Base-by-base conservation (phyloP, 306 rosid genomes). In the Canavalia ensiformis region DNA sequence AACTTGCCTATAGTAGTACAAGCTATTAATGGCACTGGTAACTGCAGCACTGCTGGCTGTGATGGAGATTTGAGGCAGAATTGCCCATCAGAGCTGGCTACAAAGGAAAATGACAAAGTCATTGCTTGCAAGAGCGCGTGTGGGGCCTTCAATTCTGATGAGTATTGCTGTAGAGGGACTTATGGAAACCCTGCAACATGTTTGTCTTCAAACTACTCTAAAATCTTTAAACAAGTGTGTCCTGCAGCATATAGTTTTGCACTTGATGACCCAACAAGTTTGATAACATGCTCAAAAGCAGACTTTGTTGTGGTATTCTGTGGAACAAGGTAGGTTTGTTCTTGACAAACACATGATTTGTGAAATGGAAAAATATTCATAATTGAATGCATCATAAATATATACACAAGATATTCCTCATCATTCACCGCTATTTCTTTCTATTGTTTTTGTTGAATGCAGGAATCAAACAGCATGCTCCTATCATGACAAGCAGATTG, bases 391-490 rank as follows among this genome's bases (percentile, higher is more conserved):
- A 55, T 47, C 45, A 13, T 59, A 18, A 37, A 9, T 52, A 8
- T 3, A 18, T 56, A 9, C 8, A 46, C 11, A 56, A 35, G 0
- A 68, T 49, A n/a, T 56, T 59, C 56, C 65, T 50, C 12, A 12
- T 34, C 35, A 35, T 8, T 54, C 30, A 35, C 70, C 62, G 1
- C 56, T 77, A n/a, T 44, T 29, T 72, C 30, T 65, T 49, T 56
- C 42, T 52, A 3, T 59, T 78, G 10, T 68, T 78, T 28, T 66
- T 73, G 69, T 31, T 57, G 79, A 55, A 42, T 83, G 41, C 49
- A 91, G 92, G 88, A 90, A 90, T 54, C 91, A 88, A 66, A 88
- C 91, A 7, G 83, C 83, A 37, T 88, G 90, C 79, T 82, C 88
- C 33, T 83, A 80, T 50, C 82, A 88, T 6, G 88, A 84, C 54